Conservation (phyloP, 768 basidiomycete species). For the Leccinum uliginosum region DNA sequence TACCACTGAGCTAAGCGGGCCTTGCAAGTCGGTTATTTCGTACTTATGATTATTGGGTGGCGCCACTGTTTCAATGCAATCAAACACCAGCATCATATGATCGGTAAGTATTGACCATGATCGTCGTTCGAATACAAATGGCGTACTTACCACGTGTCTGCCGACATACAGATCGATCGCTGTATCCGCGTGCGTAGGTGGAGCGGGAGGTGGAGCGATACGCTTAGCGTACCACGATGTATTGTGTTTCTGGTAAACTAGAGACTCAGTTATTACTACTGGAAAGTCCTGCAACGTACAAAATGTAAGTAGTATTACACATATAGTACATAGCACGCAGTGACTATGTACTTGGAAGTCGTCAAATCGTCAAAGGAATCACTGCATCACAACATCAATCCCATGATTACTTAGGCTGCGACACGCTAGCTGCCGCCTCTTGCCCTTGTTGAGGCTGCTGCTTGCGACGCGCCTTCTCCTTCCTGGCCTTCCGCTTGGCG, state of each 20-base stretch:
- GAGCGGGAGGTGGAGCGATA: not conserved
- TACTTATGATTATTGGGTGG: not conserved
- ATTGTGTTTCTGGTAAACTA: not conserved
- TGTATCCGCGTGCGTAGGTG: not conserved
- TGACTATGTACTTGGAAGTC: not conserved
- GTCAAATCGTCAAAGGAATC: not conserved
- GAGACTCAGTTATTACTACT: not conserved
- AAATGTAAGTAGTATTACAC: not conserved
- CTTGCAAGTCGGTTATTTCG: not conserved
- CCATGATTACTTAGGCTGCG: not conserved
- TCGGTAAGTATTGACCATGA: not conserved
- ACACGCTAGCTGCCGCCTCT: not conserved
- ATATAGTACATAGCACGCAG: not conserved
- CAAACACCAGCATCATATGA: not conserved
- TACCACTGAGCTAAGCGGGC: constrained; percentile 13
- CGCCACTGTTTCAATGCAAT: not conserved
- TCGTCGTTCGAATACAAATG: not conserved
- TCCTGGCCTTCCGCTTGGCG: constrained; percentile 13
- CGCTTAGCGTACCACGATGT: not conserved
- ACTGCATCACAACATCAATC: not conserved
- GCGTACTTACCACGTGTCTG: too few species aligned
- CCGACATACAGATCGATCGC: not conserved
- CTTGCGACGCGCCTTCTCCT: not conserved
- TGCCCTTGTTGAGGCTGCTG: not conserved
- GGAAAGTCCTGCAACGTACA: not conserved